A percentile compares a stretch with the other conserved stretches of the same genome.
These are phyloP conservation scores for Glycine soja DNA, from an alignment of 306 rosid genomes.

Conservation along the genomic window DNA sequence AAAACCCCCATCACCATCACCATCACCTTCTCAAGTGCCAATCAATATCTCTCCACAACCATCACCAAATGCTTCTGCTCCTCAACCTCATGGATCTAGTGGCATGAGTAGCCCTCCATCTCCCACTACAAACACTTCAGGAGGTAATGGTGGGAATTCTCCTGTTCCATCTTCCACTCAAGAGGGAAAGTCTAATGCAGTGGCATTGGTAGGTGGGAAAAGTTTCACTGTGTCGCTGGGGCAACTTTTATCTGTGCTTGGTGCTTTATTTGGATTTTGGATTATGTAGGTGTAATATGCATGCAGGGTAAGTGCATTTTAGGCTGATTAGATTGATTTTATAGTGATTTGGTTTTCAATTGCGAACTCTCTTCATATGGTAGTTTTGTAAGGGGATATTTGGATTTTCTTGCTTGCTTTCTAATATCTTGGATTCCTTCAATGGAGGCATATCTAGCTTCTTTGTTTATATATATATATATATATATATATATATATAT, in stretches of 20 bases:
- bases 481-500: no score
- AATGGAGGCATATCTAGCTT: neutral
- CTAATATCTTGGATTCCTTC: conserved; percentile 1
- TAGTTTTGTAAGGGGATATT: conserved; percentile 22
- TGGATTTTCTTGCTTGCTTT: conserved; percentile 19
- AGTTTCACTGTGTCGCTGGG: neutral
- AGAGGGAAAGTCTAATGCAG: conserved; percentile 27
- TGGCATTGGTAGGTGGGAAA: conserved; percentile 15
- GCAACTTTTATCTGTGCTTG: conserved; percentile 17
- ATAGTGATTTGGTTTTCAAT: conserved; percentile 33
- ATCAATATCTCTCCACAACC: conserved; percentile 7
- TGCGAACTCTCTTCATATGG: neutral
- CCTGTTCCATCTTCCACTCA: conserved; percentile 39
- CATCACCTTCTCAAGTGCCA: conserved; percentile 26
- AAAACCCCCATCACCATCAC: conserved; percentile 40
- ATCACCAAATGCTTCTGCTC: conserved; percentile 37
- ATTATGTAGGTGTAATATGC: conserved; percentile 24
- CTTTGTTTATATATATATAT: neutral
- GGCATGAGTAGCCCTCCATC: conserved; percentile 16
- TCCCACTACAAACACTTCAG: neutral
- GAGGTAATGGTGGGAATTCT: conserved; percentile 27
- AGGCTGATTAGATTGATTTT: conserved; percentile 29
- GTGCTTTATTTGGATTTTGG: conserved; percentile 41
- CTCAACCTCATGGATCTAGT: conserved; percentile 34
- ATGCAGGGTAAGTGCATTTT: conserved; percentile 6